These are phyloP conservation scores for Agrocybe chaxingu DNA, from an alignment of 768 basidiomycete genomes.

Conservation along the genomic window DNA sequence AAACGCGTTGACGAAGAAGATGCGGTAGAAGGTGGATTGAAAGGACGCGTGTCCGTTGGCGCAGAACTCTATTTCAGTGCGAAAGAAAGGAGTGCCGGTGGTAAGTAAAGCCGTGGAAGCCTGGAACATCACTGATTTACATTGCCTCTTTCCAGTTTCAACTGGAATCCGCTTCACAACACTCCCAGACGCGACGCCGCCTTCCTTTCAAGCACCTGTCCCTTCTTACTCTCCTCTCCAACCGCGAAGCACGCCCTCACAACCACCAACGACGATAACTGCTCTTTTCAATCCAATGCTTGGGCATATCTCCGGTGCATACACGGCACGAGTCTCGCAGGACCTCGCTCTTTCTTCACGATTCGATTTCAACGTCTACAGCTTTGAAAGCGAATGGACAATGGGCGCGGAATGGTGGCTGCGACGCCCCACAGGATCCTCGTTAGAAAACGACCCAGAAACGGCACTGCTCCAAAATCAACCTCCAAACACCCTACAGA, in stretches of 20 bases:
- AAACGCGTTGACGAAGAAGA: constrained; percentile 97
- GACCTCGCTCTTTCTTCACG: constrained; percentile 86
- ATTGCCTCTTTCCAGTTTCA: constrained; percentile 56
- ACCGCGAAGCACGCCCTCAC: constrained; percentile 43
- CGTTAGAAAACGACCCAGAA: constrained; percentile 14
- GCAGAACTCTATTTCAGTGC: constrained; percentile 94
- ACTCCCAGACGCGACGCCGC: constrained; percentile 72
- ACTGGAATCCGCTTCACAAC: constrained; percentile 95
- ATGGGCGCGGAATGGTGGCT: constrained; percentile 98
- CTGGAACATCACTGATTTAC: neutral
- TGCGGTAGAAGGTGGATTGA: constrained; percentile 85
- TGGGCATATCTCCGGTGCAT: constrained; percentile 89
- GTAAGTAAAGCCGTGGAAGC: constrained; percentile 36
- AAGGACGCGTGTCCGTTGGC: constrained; percentile 87
- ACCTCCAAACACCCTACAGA: constrained; percentile 12
- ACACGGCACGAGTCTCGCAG: constrained; percentile 81
- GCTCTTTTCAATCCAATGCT: constrained; percentile 96
- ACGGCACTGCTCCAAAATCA: constrained; percentile 6
- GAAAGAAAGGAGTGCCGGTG: constrained; percentile 88
- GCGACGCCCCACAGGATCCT: constrained; percentile 46
- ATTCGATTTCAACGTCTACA: constrained; percentile 96
- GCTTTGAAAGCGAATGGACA: constrained; percentile 95
- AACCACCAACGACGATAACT: constrained; percentile 93
- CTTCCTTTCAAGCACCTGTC: constrained; percentile 52
- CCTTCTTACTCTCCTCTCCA: constrained; percentile 35